Percentiles rank a stretch among this genome's conserved stretches.
These are phyloP conservation scores for Mortierella sp. DNA, from an alignment of 371 early-diverging fungal species.

Conservation along the genomic window DNA sequence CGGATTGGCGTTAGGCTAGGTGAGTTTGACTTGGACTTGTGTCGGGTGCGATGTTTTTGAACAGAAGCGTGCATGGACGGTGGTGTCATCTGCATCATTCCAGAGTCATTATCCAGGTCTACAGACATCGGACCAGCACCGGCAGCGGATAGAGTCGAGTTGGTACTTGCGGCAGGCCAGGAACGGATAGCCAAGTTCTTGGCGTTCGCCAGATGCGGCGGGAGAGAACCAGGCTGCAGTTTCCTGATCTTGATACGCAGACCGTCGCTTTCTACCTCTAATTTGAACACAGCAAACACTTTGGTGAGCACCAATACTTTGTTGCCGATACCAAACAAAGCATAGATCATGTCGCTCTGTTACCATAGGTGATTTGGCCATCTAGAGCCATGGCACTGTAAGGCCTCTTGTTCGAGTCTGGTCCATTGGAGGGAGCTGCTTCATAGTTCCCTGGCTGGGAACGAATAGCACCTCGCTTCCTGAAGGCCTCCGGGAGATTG, in stretches of 20 bases:
- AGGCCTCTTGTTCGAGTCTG: conserved; percentile 24
- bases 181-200: conserved; percentile 45
- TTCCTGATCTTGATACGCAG: conserved; percentile 18
- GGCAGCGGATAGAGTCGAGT: not conserved
- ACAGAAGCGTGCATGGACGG: not conserved
- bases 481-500: conserved; percentile 46
- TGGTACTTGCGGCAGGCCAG: conserved; percentile 1
- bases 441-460: conserved; percentile 8
- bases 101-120: not conserved
- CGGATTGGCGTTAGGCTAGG: conserved; percentile 22
- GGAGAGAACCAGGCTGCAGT: conserved; percentile 8
- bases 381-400: conserved; percentile 32
- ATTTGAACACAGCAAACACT: no score
- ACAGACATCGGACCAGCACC: no score
- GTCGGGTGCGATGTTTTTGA: conserved; percentile 21
- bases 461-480: conserved; percentile 48
- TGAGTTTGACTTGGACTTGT: conserved; percentile 36
- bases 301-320: no score
- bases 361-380: conserved; percentile 22
- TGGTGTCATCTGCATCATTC: not conserved
- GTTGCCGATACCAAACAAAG: not conserved
- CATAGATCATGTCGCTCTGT: not conserved
- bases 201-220: conserved; percentile 35
- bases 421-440: not conserved
- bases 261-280: conserved; percentile 13